These are phyloP conservation scores for Colletotrichum caudatum DNA, from an alignment of 2,329 filamentous ascomycete genomes.

Conservation along the genomic window DNA sequence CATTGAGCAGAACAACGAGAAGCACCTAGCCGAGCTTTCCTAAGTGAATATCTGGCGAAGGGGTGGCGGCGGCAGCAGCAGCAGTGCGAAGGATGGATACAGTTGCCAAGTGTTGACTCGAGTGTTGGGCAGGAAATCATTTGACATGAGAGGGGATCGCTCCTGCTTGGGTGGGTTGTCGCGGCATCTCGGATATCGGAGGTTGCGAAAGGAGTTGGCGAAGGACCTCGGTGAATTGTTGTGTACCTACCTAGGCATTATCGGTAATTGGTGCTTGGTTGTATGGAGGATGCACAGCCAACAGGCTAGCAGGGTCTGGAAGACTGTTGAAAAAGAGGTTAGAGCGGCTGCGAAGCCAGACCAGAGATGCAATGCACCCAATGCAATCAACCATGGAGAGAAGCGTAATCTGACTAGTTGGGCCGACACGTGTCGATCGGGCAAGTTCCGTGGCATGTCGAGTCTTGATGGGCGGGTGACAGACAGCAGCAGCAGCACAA, in stretches of 20 bases:
- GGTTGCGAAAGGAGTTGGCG: constrained; percentile 24
- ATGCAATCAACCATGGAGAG: constrained; percentile 26
- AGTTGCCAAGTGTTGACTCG: constrained; percentile 15
- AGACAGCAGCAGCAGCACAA: neutral
- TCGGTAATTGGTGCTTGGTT: constrained; percentile 4
- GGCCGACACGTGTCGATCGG: constrained; percentile 25
- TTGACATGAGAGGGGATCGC: constrained; percentile 6
- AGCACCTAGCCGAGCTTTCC: constrained; percentile 61
- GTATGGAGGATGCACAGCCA: constrained; percentile 8
- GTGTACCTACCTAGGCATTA: neutral
- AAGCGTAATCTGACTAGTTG: constrained; percentile 8
- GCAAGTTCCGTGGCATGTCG: constrained; percentile 28
- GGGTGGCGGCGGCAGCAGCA: constrained; percentile 5
- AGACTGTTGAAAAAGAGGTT: constrained; percentile 34
- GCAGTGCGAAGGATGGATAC: constrained; percentile 33
- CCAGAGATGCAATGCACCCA: constrained; percentile 38
- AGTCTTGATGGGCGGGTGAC: constrained; percentile 5
- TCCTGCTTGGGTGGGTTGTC: constrained; percentile 11
- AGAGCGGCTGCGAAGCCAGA: constrained; percentile 40
- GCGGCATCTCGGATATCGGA: constrained; percentile 18
- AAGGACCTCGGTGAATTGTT: constrained; percentile 15
- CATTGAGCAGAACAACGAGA: constrained; percentile 66
- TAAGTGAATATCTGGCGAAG: constrained; percentile 5
- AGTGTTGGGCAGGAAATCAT: neutral
- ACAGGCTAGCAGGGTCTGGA: constrained; percentile 18